Base-by-base conservation (phyloP, 306 rosid species). In the Morella rubra region DNA sequence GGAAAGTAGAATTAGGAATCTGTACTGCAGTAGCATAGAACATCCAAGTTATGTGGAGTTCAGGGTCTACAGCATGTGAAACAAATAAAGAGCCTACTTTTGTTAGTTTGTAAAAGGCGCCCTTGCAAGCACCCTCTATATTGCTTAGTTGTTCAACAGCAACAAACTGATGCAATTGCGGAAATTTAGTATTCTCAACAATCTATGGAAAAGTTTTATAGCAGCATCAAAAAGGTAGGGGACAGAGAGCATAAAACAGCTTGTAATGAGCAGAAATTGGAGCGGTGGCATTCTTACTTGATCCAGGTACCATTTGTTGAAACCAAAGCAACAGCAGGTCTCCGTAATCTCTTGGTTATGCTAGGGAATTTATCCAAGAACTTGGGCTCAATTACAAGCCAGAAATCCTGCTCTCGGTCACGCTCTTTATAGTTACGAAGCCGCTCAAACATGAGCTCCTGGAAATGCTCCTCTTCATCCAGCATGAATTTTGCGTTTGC, bases 401-500 rank as follows among this genome's bases (percentile, higher is more conserved):
- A 96, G 87, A 91, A 96, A 71, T 96, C 97, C 74, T 86, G 93
- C 82, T 92, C 97, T 69, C 76, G 87, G 80, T 86, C 50, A 45
- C 93, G 87, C 84, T 92, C 98, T 32, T 72, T 86, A 71, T 65
- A 92, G 78, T 53, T 6, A 10, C 98, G 91, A 60, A 72, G 97
- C 79, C 96, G 75, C 87, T 96, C 98, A 40, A 77, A 92, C 60
- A 96, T 51, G 1, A 71, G 89, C 82, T 96, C 99, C 79, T 89
- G 71, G 87, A 96, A 95, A 86, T 96, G 99, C 86, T 96, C 98
- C 86, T 96, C 98, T 74, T 96, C 99, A 78, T 96, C 99, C 58
- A 96, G 89, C 98, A 96, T 89, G 82, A 96, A 96, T 71, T 96
- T 96, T 42, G 99, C 99, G 81, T 96, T 92, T 27, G 99, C 99